Conservation (phyloP, 306 rosid genomes). For the Sicyos baderoa region DNA sequence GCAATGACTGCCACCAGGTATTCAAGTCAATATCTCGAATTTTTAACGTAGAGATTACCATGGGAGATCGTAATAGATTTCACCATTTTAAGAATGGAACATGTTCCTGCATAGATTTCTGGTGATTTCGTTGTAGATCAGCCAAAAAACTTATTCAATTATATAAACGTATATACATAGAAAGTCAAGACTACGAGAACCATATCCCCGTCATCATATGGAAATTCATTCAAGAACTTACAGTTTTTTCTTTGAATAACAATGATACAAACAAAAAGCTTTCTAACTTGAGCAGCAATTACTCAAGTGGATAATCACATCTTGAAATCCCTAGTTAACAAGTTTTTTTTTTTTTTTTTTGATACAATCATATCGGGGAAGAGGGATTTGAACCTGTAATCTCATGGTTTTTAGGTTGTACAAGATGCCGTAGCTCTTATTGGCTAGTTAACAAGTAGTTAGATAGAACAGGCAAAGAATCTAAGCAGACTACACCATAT, state of each 20-base stretch:
- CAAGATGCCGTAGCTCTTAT: too few species aligned
- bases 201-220: not conserved
- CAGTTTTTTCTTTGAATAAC: not conserved
- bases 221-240: not conserved
- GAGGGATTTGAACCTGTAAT: too few species aligned
- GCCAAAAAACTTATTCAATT: not conserved
- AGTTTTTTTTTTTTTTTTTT: too few species aligned
- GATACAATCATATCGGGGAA: too few species aligned
- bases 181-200: not conserved
- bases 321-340: not conserved
- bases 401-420: too few species aligned
- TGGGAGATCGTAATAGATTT: constrained; percentile 64
- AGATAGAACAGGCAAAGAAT: too few species aligned
- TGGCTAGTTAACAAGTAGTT: too few species aligned
- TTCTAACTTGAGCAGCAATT: not conserved
- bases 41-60: constrained; percentile 51
- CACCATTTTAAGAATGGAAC: constrained; percentile 56
- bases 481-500: not conserved
- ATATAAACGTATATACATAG: too few species aligned
- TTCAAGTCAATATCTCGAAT: constrained; percentile 47
- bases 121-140: constrained; percentile 29
- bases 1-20: constrained; percentile 60
- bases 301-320: not conserved
- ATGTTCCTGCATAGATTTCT: constrained; percentile 67
- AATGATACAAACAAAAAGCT: not conserved